Evolutionary conservation across 2,329 filamentous ascomycete species (phyloP).

Genomic region (Lecanicillium sp.): DNA sequence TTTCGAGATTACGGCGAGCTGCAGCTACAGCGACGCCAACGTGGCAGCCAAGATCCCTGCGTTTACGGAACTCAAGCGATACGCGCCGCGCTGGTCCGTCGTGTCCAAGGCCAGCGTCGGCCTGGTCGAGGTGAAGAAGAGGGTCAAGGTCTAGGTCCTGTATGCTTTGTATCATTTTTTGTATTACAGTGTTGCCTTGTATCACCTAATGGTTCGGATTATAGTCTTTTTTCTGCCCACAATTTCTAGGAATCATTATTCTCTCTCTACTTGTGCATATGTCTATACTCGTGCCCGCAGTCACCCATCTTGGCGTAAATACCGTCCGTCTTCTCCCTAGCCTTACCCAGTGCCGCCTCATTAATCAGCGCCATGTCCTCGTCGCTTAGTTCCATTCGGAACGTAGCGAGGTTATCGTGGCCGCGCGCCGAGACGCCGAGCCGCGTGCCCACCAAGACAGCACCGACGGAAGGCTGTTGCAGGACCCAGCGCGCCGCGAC

Average conservation of each 20-base stretch:
- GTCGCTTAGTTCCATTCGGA: conserved; percentile 18
- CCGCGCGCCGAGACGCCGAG: conserved; percentile 21
- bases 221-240: neutral
- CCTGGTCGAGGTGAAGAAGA: conserved; percentile 72
- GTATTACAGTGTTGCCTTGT: neutral
- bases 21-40: conserved; percentile 86
- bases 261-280: no score
- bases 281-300: conserved; percentile 22
- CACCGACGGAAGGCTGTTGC: conserved; percentile 40
- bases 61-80: conserved; percentile 71
- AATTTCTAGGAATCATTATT: neutral
- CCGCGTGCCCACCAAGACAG: conserved; percentile 42
- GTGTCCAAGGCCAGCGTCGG: conserved; percentile 71
- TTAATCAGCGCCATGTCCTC: conserved; percentile 22
- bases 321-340: conserved; percentile 18
- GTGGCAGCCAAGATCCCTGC: conserved; percentile 66
- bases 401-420: conserved; percentile 19
- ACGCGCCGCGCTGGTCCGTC: conserved; percentile 72
- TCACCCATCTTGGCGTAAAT: conserved; percentile 28
- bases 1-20: conserved; percentile 63
- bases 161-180: neutral
- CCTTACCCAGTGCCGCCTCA: conserved; percentile 16
- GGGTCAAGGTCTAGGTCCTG: conserved; percentile 47
- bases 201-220: neutral
- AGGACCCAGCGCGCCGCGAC: conserved; percentile 44